Evolutionary conservation across 768 basidiomycete genomes (phyloP), one percentile per base, ranked within the genome.

Genomic region (Suillus hirtellus): DNA sequence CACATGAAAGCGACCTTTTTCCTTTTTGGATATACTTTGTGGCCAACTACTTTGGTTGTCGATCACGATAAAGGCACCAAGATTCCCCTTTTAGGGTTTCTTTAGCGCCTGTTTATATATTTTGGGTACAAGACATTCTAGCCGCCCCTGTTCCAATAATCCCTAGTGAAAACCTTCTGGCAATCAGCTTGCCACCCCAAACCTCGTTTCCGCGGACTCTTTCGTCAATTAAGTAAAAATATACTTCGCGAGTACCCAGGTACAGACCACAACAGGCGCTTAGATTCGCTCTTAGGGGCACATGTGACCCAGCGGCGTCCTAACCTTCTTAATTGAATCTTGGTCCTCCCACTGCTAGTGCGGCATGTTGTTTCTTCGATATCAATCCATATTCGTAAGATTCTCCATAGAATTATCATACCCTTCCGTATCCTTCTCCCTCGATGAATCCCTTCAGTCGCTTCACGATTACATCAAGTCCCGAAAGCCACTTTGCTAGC

Each of bases 401-500:
- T 75, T 67, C 71, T 59, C 71, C 71, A 27, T 27, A 27, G 27
- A 27, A 27, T 4, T 27, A 27, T 27, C 50, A 88, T 9, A 89
- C 81, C 63, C 75, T 86, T 76, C 79, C 84, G 66, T 89, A 82
- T 35, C 80, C 81, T 40, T 86, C 88, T 64, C 82, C 79, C 63
- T 79, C 81, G 50, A 91, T 74, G 69, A 91, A 91, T 2, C 42
- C 63, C 65, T 80, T 82, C 66, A 88, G 70, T 46, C 81, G 83
- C 61, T 68, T 70, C 19, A 84, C 84, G 54, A 90, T 79, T 38
- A 63, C 71, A 54, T 88, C 86, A n/a, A 92, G 78, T 0, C 83
- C 89, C 1, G 62, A 72, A 1, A 92, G 79, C 90, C 90, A 92
- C 64, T 80, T 82, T 10, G 69, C 71, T 24, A 92, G 77, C 69